Evolutionary conservation across 768 basidiomycete genomes (phyloP).

Genomic region (Chalciporus pseudorubinellus): DNA sequence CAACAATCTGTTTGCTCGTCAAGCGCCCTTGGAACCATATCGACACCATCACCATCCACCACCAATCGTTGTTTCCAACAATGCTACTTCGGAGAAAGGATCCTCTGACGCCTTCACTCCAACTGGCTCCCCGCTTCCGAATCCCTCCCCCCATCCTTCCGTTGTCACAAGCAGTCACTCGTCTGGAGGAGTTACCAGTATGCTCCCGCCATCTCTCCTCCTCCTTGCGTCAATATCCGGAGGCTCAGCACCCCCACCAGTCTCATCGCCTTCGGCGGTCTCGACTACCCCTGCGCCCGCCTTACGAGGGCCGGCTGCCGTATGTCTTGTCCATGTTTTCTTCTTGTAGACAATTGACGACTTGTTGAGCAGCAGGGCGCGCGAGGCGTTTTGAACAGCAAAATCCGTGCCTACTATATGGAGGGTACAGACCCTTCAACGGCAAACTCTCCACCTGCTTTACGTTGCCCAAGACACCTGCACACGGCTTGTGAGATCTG

Average conservation of each 20-base stretch:
- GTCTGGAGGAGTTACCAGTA: slow-evolving; percentile 14
- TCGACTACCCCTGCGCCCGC: neutral
- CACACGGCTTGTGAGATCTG: slow-evolving; percentile 75
- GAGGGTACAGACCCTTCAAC: slow-evolving; percentile 61
- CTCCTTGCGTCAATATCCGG: slow-evolving; percentile 31
- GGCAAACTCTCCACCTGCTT: slow-evolving; percentile 58
- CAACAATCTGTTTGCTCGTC: slow-evolving; percentile 79
- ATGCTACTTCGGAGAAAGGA: slow-evolving; percentile 23
- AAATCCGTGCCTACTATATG: slow-evolving; percentile 51
- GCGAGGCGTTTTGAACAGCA: slow-evolving; percentile 34
- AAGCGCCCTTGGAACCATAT: slow-evolving; percentile 45
- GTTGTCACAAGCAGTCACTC: slow-evolving; percentile 16
- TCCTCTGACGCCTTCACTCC: slow-evolving; percentile 25
- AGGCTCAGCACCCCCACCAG: slow-evolving; percentile 7
- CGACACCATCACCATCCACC: slow-evolving; percentile 36
- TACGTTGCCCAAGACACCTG: slow-evolving; percentile 72
- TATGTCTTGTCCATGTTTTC: slow-evolving; percentile 6
- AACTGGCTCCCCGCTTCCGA: slow-evolving; percentile 19
- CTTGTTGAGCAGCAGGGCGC: slow-evolving; percentile 11
- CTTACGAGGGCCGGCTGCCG: slow-evolving; percentile 11
- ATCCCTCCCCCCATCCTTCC: slow-evolving; percentile 26
- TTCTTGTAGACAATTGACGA: neutral
- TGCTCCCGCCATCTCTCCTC: slow-evolving; percentile 30
- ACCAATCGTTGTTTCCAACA: slow-evolving; percentile 31
- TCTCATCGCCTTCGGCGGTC: slow-evolving; percentile 2